Evolutionary conservation across 2,329 filamentous ascomycete species (phyloP).

Genomic region (Helicocarpus griseus): DNA sequence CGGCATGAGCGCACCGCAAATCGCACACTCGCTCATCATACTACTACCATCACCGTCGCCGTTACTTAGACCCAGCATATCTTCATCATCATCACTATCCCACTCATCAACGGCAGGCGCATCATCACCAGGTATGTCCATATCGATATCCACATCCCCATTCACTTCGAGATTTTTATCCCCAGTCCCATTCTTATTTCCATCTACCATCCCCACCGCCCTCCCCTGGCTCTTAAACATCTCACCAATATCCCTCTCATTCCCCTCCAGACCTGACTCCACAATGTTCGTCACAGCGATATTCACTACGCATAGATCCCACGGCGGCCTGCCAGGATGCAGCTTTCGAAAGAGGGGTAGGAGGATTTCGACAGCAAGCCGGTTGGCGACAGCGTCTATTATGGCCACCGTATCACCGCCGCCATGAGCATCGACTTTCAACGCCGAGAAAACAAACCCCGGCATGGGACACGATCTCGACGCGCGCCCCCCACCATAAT

Average conservation of each 20-base stretch:
- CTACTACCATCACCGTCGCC: conserved; percentile 11
- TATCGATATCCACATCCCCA: no score
- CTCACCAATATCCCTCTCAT: conserved; percentile 65
- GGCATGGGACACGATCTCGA: conserved; percentile 70
- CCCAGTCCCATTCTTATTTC: conserved; percentile 3
- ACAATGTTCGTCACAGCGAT: conserved; percentile 73
- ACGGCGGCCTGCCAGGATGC: conserved; percentile 58
- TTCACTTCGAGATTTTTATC: no score
- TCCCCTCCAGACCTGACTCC: conserved; percentile 41
- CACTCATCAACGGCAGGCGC: conserved; percentile 13
- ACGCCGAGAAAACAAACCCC: conserved; percentile 56
- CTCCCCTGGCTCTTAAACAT: conserved; percentile 74
- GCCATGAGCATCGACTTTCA: neutral
- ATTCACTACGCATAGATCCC: conserved; percentile 78
- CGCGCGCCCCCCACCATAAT: conserved; percentile 38
- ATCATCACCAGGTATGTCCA: no score
- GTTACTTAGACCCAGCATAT: conserved; percentile 10
- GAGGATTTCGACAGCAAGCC: conserved; percentile 59
- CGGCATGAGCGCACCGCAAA: conserved; percentile 39
- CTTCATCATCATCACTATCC: conserved; percentile 27
- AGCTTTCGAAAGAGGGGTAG: conserved; percentile 65
- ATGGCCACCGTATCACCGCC: no score
- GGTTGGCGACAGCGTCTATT: conserved; percentile 53
- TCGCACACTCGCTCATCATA: conserved; percentile 27
- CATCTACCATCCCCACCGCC: conserved; percentile 16